These are phyloP conservation scores for Picochlorum sp. DNA, from an alignment of 139 green algal genomes.

Conservation along the genomic window DNA sequence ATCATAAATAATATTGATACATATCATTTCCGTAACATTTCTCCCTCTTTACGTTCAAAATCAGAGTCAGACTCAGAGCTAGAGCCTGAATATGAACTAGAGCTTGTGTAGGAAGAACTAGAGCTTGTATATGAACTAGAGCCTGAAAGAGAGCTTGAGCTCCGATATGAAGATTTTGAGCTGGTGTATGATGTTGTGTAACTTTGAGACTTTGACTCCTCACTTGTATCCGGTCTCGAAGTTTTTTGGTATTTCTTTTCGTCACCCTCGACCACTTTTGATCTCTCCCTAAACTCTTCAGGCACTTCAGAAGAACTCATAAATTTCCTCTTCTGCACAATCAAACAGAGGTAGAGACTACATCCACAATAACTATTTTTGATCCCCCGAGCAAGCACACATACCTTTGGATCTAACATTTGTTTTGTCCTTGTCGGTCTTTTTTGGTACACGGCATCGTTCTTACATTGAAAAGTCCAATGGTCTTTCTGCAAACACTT, in stretches of 20 bases:
- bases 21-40: not conserved
- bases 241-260: not conserved
- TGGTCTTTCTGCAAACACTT: conserved; percentile 43
- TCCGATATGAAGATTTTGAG: too few relatives aligned
- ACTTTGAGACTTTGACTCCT: too few relatives aligned
- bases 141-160: too few relatives aligned
- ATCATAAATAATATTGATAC: not conserved
- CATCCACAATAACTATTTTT: too few relatives aligned
- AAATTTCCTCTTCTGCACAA: conserved; percentile 25
- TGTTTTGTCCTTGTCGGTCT: conserved; percentile 59
- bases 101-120: too few relatives aligned
- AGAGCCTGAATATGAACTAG: too few relatives aligned
- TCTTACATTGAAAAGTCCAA: conserved; percentile 70
- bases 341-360: not conserved
- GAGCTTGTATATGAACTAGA: too few relatives aligned
- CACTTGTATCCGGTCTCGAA: too few relatives aligned
- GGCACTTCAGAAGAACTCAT: conserved; percentile 36
- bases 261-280: not conserved
- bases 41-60: too few relatives aligned
- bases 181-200: too few relatives aligned
- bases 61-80: too few relatives aligned
- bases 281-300: conserved; percentile 18
- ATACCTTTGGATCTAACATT: conserved; percentile 50
- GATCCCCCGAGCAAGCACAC: too few relatives aligned
- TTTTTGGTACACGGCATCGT: conserved; percentile 38